A percentile compares a stretch with the other conserved stretches of the same genome.
phyloP scores from a whole-genome alignment of 371 early-diverging fungal species.

The Apophysomyces variabilis region DNA sequence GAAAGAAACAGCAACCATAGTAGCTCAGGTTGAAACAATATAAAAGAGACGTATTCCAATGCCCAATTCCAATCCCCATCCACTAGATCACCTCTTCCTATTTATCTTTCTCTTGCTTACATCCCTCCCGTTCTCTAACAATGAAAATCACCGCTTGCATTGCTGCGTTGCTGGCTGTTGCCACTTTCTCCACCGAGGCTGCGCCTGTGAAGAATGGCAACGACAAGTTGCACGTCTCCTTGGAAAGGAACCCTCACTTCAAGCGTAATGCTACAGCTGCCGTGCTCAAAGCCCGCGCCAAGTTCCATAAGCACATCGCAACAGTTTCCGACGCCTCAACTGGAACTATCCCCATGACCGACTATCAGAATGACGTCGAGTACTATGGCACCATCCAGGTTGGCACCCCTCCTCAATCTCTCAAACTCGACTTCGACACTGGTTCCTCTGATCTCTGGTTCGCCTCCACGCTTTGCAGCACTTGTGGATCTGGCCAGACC shows the following conservation, averaged over 20 bases:
- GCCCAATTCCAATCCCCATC: not conserved
- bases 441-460: constrained; percentile 67
- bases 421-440: constrained; percentile 87
- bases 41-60: not conserved
- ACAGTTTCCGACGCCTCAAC: not conserved
- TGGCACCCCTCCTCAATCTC: constrained; percentile 80
- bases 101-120: not conserved
- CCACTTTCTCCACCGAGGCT: constrained; percentile 11
- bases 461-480: constrained; percentile 26
- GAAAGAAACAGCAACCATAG: not conserved
- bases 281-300: constrained; percentile 14
- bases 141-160: constrained; percentile 15
- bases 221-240: not conserved
- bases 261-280: constrained; percentile 17
- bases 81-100: constrained; percentile 4
- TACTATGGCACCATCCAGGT: constrained; percentile 83
- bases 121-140: constrained; percentile 1
- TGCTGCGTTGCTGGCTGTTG: constrained; percentile 12
- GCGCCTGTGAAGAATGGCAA: constrained; percentile 3
- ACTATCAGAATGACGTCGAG: constrained; percentile 41
- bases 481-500: constrained; percentile 27
- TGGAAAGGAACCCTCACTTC: constrained; percentile 20
- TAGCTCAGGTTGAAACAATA: not conserved
- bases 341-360: constrained; percentile 23
- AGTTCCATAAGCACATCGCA: constrained; percentile 8